Percentiles rank a stretch among this genome's conserved stretches.
phyloP scores from a whole-genome alignment of 345 rosid genomes.

The Eucalyptus tenuipes region DNA sequence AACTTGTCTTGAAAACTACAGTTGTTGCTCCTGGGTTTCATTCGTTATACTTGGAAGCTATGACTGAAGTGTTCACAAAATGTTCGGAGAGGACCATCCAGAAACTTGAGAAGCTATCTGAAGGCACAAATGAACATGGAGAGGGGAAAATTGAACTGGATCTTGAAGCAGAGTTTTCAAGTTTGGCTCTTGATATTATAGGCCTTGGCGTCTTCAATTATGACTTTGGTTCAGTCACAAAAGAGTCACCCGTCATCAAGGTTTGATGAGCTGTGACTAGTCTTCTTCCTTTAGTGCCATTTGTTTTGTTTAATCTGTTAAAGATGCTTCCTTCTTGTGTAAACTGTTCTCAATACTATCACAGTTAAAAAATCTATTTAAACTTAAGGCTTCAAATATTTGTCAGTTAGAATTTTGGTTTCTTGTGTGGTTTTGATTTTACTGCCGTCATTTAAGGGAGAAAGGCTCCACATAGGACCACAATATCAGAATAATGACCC shows the following conservation, averaged over 20 bases:
- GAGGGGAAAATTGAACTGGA: conserved; percentile 52
- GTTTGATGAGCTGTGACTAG: conserved; percentile 9
- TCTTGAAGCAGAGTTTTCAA: conserved; percentile 94
- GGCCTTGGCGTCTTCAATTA: conserved; percentile 93
- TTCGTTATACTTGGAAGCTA: conserved; percentile 71
- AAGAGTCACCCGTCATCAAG: conserved; percentile 95
- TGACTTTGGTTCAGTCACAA: conserved; percentile 85
- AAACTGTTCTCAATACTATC: neutral
- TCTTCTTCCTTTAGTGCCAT: neutral
- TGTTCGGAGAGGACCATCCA: conserved; percentile 65
- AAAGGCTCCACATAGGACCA: neutral
- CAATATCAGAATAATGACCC: neutral
- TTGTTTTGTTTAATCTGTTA: neutral
- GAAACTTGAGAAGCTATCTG: conserved; percentile 63
- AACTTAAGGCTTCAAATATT: neutral
- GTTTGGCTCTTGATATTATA: conserved; percentile 85
- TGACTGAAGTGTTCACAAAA: conserved; percentile 65
- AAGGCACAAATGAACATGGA: conserved; percentile 22
- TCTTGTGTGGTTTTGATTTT: neutral
- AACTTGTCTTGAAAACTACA: conserved; percentile 10
- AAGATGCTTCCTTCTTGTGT: neutral
- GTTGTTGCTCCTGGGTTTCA: conserved; percentile 95
- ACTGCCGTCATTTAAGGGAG: neutral
- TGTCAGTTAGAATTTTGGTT: neutral
- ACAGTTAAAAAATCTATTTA: neutral